Conservation (phyloP, 768 basidiomycete species). For the Sistotremastrum suecicum region DNA sequence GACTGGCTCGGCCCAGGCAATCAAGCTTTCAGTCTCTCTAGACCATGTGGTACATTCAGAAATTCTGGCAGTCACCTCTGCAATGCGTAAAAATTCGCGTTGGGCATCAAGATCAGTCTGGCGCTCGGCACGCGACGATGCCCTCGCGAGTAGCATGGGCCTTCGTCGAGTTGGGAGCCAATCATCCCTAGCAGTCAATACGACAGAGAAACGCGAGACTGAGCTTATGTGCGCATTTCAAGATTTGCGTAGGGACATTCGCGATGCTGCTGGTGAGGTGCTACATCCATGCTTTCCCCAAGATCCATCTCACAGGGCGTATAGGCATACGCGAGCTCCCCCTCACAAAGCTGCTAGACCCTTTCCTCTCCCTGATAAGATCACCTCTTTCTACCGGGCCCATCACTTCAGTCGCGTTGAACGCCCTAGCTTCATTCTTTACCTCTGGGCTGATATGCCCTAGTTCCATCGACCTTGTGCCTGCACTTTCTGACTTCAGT, state of each 20-base stretch:
- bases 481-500: constrained; percentile 70
- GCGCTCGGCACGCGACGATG: constrained; percentile 44
- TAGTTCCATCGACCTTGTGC: constrained; percentile 39
- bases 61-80: constrained; percentile 79
- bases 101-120: constrained; percentile 73
- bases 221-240: constrained; percentile 87
- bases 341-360: constrained; percentile 53
- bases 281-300: not conserved
- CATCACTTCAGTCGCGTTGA: constrained; percentile 89
- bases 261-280: constrained; percentile 48
- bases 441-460: constrained; percentile 57
- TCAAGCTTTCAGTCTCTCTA: constrained; percentile 26
- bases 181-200: constrained; percentile 25
- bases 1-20: not conserved
- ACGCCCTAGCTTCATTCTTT: constrained; percentile 81
- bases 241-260: constrained; percentile 62
- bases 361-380: constrained; percentile 87
- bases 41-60: constrained; percentile 81
- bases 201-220: constrained; percentile 51
- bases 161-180: constrained; percentile 46
- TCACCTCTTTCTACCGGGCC: constrained; percentile 93
- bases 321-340: constrained; percentile 47
- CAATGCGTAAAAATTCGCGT: constrained; percentile 95
- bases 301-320: constrained; percentile 1
- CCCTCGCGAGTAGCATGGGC: constrained; percentile 61